Evolutionary conservation across 352 stramenopile genomes (phyloP).

Genomic region (Pythium phragmiticola): DNA sequence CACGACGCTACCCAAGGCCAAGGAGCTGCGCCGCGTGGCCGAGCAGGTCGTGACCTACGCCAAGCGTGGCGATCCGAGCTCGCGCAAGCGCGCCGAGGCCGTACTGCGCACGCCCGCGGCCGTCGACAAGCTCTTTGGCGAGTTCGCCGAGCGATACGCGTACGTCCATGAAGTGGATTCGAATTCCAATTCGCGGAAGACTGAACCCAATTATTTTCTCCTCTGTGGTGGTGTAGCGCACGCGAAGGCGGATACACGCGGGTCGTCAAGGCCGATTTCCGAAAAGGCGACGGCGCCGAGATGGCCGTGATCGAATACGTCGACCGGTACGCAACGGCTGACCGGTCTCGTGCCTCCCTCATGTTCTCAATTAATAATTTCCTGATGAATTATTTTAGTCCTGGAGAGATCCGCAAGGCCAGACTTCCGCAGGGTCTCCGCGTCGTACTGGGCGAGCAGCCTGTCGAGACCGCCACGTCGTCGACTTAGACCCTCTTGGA

Average conservation of each 20-base stretch:
- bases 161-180: constrained; percentile 30
- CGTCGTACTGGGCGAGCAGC: constrained; percentile 29
- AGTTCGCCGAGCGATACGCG: constrained; percentile 94
- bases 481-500: neutral
- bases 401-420: constrained; percentile 83
- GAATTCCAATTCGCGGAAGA: too few species aligned
- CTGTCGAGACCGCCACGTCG: constrained; percentile 2
- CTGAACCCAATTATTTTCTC: neutral
- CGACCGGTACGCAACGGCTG: constrained; percentile 67
- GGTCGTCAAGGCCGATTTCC: constrained; percentile 93
- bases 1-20: constrained; percentile 96
- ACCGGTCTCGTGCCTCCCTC: neutral
- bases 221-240: constrained; percentile 14
- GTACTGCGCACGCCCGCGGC: constrained; percentile 89
- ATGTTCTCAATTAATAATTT: neutral
- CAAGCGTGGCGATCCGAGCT: constrained; percentile 90
- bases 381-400: constrained; percentile 32
- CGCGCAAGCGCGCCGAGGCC: constrained; percentile 74
- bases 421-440: constrained; percentile 62
- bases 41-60: constrained; percentile 95
- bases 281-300: constrained; percentile 93
- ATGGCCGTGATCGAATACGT: constrained; percentile 99
- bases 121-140: constrained; percentile 96
- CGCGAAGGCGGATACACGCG: constrained; percentile 95
- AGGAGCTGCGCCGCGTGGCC: constrained; percentile 92